Evolutionary conservation across 2,329 filamentous ascomycete genomes (phyloP).

Genomic region (Fusarium sp.): DNA sequence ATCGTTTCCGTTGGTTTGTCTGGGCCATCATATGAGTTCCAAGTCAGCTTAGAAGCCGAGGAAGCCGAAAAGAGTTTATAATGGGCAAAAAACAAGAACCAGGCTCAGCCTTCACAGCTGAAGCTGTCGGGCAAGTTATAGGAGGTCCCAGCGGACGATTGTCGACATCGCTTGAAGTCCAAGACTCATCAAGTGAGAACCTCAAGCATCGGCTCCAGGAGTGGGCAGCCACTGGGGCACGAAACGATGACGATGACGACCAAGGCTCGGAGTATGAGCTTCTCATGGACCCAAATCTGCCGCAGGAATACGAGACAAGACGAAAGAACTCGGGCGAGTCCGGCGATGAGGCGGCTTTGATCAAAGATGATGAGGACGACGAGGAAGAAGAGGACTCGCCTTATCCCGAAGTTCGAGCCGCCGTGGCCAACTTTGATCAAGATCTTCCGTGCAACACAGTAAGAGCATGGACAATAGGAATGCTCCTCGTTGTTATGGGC

Average conservation of each 20-base stretch:
- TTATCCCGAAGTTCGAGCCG: conserved; percentile 73
- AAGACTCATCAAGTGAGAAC: conserved; percentile 39
- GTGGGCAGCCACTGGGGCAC: conserved; percentile 55
- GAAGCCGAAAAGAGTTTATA: not conserved
- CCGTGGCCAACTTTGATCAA: conserved; percentile 72
- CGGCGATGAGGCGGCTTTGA: conserved; percentile 41
- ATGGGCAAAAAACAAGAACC: conserved; percentile 19
- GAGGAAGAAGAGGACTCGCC: conserved; percentile 62
- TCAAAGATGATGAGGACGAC: conserved; percentile 51
- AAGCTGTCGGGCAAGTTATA: conserved; percentile 42
- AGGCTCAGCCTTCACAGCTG: conserved; percentile 24
- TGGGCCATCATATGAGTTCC: not conserved
- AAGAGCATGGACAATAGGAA: conserved; percentile 71
- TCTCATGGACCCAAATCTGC: conserved; percentile 65
- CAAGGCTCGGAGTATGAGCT: conserved; percentile 65
- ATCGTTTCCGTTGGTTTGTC: not conserved
- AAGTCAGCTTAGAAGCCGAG: not conserved
- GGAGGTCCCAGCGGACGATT: conserved; percentile 42
- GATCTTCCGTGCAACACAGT: conserved; percentile 74
- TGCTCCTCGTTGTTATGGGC: conserved; percentile 65
- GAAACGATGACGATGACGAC: conserved; percentile 58
- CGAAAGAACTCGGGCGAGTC: conserved; percentile 31
- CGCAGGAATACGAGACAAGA: conserved; percentile 57
- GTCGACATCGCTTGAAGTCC: conserved; percentile 45
- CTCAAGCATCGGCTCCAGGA: conserved; percentile 52